Evolutionary conservation across 495 filamentous ascomycete species (phyloP), one percentile per base, ranked within the genome.

Genomic region (Geoglossum glabrum): DNA sequence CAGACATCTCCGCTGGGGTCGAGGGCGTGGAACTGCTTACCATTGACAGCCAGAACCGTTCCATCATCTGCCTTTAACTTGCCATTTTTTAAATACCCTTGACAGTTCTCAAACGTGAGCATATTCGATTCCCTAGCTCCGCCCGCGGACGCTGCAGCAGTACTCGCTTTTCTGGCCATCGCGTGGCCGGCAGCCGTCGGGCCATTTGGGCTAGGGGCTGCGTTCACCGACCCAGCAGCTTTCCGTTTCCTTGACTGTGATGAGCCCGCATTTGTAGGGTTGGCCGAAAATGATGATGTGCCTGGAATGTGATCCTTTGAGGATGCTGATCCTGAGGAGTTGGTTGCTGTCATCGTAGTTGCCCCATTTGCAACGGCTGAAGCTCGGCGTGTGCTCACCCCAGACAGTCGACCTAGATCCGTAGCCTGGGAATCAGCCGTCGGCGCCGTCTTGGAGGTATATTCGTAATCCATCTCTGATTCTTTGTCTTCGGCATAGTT

Each of bases 401-500:
- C 61, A 27, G 60, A 33, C 36, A 27, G 9, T 19, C 38, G 40
- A 49, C 56, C 49, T 47, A 19, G 8, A 19, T 58, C 36, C 11
- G 56, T 27, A 15, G 9, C 17, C 15, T 13, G 30, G 43, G 56
- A 6, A 5, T 34, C 38, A 49, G 1, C 31, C 25, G 43, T 25
- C 23, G 54, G 25, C 3, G 54, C 23, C 1, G 26, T 38, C 47
- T 46, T 46, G 23, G 56, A 45, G 34, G 38, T 47, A 70, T 65
- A 70, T 61, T 79, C 80, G 66, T 85, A 76, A 40, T 98, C 92
- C 70, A 87, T 79, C 61, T 97, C 93, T 61, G 87, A 72, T 64
- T 96, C 92, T 65, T 84, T 85, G 70, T 98, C 93, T 71, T 98
- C 92, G 31, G 92, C 93, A 69, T 98, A 98, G 68, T 98, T 98